Evolutionary conservation across 495 filamentous ascomycete genomes (phyloP).

Genomic region (Geopyxis carbonaria): DNA sequence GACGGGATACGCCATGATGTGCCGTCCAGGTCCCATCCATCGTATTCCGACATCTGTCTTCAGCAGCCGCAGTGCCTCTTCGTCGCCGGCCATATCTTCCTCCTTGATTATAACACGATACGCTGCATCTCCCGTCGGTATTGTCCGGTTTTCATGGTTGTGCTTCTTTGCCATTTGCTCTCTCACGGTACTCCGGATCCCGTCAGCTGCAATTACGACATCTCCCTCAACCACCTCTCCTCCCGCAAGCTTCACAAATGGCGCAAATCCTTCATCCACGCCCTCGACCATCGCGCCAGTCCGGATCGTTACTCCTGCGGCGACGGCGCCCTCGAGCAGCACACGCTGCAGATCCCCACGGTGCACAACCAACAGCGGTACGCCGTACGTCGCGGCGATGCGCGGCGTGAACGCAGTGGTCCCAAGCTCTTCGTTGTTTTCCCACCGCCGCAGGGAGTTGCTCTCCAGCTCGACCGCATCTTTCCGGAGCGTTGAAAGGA

Average conservation of each 20-base stretch:
- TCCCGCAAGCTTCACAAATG: conserved; percentile 39
- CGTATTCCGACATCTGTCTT: conserved; percentile 50
- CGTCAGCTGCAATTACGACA: conserved; percentile 53
- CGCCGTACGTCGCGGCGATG: conserved; percentile 30
- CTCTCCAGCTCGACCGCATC: conserved; percentile 15
- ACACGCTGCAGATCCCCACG: conserved; percentile 50
- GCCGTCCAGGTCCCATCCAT: conserved; percentile 61
- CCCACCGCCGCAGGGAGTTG: conserved; percentile 13
- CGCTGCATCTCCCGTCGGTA: conserved; percentile 62
- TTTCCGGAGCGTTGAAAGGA: conserved; percentile 10
- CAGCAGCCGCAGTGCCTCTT: conserved; percentile 49
- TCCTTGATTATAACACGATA: conserved; percentile 69
- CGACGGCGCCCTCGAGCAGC: conserved; percentile 60
- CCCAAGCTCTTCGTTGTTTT: conserved; percentile 24
- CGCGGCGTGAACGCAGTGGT: conserved; percentile 23
- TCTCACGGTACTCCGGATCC: conserved; percentile 52
- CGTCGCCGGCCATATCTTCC: conserved; percentile 46
- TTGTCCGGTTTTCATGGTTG: conserved; percentile 39
- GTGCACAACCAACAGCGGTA: conserved; percentile 49
- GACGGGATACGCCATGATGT: conserved; percentile 75
- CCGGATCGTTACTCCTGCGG: conserved; percentile 53
- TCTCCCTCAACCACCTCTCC: conserved; percentile 44
- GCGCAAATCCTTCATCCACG: conserved; percentile 34
- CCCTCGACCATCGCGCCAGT: conserved; percentile 40
- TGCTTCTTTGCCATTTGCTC: conserved; percentile 40